These are phyloP conservation scores for Veloporphyrellus conicus DNA, from an alignment of 1,284 basidiomycete genomes.

Conservation along the genomic window DNA sequence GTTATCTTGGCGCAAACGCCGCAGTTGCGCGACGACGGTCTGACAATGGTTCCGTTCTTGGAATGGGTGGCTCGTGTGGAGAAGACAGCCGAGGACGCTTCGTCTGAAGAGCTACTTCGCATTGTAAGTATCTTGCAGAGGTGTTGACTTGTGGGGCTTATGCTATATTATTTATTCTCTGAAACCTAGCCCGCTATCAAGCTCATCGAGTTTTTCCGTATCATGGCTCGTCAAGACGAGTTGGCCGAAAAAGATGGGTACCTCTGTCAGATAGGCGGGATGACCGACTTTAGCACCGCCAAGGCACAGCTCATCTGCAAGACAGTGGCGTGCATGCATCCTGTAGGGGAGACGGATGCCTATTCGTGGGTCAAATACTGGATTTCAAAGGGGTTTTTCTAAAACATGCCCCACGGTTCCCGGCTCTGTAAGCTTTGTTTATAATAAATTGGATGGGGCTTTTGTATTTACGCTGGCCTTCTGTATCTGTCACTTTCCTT, in stretches of 20 bases:
- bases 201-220: conserved; percentile 19
- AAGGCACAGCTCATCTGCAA: conserved; percentile 10
- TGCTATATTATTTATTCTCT: neutral
- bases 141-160: neutral
- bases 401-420: neutral
- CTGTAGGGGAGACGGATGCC: conserved; percentile 16
- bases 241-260: neutral
- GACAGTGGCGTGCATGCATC: conserved; percentile 11
- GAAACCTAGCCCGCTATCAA: conserved; percentile 29
- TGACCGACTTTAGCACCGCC: conserved; percentile 10
- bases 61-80: conserved; percentile 24
- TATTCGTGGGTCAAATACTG: conserved; percentile 21
- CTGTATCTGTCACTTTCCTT: no score
- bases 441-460: no score
- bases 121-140: conserved; percentile 11
- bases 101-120: conserved; percentile 5
- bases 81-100: conserved; percentile 4
- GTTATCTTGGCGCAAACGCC: conserved; percentile 6
- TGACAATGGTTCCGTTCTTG: conserved; percentile 13
- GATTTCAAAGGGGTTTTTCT: conserved; percentile 13
- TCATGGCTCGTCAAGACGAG: conserved; percentile 5
- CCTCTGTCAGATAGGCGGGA: conserved; percentile 9
- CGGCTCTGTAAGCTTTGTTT: no score
- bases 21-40: neutral
- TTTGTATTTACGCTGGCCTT: no score